phyloP scores from a whole-genome alignment of 2,329 filamentous ascomycete species.

The Pseudofabraea citricarpa region DNA sequence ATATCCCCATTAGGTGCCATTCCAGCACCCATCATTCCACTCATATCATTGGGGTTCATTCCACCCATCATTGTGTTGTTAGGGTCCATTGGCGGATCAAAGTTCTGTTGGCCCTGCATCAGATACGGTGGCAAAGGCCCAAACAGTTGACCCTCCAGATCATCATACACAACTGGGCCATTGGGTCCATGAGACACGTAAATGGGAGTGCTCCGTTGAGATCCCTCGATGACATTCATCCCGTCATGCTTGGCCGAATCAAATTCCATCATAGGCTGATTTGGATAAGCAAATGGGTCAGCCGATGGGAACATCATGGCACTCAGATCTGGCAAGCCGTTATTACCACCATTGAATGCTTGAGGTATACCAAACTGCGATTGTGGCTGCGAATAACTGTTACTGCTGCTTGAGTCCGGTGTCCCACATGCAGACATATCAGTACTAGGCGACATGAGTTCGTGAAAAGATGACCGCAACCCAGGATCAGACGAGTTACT shows the following conservation, averaged over 20 bases:
- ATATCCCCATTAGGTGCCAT: slow-evolving; percentile 15
- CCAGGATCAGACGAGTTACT: slow-evolving; percentile 22
- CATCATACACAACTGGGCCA: slow-evolving; percentile 37
- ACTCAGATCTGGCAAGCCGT: slow-evolving; percentile 59
- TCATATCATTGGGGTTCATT: slow-evolving; percentile 13
- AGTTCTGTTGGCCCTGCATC: slow-evolving; percentile 21
- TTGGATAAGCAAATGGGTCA: slow-evolving; percentile 76
- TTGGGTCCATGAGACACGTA: slow-evolving; percentile 23
- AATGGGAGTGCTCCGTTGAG: slow-evolving; percentile 11
- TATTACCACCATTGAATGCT: slow-evolving; percentile 28
- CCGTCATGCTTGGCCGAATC: slow-evolving; percentile 32
- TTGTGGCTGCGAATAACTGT: slow-evolving; percentile 11
- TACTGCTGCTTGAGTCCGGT: slow-evolving; percentile 16
- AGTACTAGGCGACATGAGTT: slow-evolving; percentile 16
- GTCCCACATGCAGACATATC: slow-evolving; percentile 22
- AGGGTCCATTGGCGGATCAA: slow-evolving; percentile 13
- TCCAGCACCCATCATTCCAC: slow-evolving; percentile 11
- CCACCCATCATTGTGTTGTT: slow-evolving; percentile 11
- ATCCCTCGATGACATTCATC: slow-evolving; percentile 5
- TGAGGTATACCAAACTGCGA: slow-evolving; percentile 18
- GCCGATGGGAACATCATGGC: slow-evolving; percentile 77
- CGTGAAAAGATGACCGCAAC: slow-evolving; percentile 22
- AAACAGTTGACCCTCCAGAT: slow-evolving; percentile 69
- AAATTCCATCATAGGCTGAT: slow-evolving; percentile 64
- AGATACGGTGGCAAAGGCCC: slow-evolving; percentile 68